These are phyloP conservation scores for Hysterangium stoloniferum DNA, from an alignment of 768 basidiomycete species.

Conservation along the genomic window DNA sequence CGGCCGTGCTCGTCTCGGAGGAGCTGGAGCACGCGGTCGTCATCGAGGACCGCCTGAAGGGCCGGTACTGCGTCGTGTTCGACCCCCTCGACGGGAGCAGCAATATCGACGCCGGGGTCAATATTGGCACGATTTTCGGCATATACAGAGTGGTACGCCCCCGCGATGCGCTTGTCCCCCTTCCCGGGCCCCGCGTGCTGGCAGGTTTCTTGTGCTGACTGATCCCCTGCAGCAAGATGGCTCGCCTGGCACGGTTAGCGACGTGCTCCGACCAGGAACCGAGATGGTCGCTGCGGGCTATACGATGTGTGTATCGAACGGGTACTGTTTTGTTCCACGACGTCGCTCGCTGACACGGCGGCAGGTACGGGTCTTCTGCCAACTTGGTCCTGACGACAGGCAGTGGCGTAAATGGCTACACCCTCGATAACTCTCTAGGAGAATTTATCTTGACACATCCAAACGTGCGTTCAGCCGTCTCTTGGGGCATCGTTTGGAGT, in stretches of 20 bases:
- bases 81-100: conserved; percentile 95
- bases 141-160: conserved; percentile 81
- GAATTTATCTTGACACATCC: conserved; percentile 99
- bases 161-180: neutral
- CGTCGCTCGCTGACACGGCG: neutral
- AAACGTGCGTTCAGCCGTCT: conserved; percentile 43
- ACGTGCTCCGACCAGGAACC: conserved; percentile 88
- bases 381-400: conserved; percentile 96
- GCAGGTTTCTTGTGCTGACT: neutral
- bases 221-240: conserved; percentile 49
- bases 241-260: conserved; percentile 71
- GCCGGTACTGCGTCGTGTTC: conserved; percentile 96
- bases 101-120: conserved; percentile 98
- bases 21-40: conserved; percentile 90
- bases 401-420: conserved; percentile 95
- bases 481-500: neutral
- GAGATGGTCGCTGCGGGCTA: conserved; percentile 99
- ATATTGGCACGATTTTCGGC: conserved; percentile 97
- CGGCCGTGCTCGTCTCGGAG: conserved; percentile 93
- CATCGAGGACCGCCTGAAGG: conserved; percentile 71
- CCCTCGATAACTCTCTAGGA: conserved; percentile 88
- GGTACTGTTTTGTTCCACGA: conserved; percentile 8
- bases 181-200: neutral
- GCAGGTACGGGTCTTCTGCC: conserved; percentile 87
- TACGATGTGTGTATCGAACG: conserved; percentile 70